phyloP scores from a whole-genome alignment of 306 rosid species.

The Sechiopsis laciniata region DNA sequence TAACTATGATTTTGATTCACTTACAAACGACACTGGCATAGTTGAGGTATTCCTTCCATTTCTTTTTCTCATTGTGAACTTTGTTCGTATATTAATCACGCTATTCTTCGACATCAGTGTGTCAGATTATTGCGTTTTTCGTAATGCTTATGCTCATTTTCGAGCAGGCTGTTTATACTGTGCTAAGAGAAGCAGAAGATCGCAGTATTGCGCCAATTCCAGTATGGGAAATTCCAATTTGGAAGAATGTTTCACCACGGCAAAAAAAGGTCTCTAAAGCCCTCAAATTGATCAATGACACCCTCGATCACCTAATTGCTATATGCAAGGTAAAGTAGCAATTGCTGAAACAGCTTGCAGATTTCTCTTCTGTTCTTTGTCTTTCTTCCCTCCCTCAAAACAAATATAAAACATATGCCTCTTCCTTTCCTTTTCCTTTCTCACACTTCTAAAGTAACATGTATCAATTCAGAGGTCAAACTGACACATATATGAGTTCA shows the following conservation, averaged over 20 bases:
- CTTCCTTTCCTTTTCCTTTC: background rate
- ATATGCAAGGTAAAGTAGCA: conserved; percentile 73
- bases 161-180: conserved; percentile 90
- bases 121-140: conserved; percentile 23
- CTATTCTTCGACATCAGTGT: conserved; percentile 15
- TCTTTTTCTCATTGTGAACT: conserved; percentile 11
- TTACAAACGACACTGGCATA: conserved; percentile 84
- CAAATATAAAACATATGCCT: background rate
- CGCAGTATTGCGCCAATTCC: conserved; percentile 89
- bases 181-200: conserved; percentile 93
- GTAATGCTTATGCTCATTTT: conserved; percentile 30
- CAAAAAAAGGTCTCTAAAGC: conserved; percentile 72
- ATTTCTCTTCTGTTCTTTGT: conserved; percentile 6
- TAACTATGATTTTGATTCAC: conserved; percentile 88
- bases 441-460: background rate
- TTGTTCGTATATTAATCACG: conserved; percentile 20
- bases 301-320: conserved; percentile 69
- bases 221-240: conserved; percentile 86
- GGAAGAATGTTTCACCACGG: conserved; percentile 95
- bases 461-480: background rate
- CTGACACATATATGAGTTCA: background rate
- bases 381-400: background rate
- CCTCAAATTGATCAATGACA: conserved; percentile 73
- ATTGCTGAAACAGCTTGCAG: conserved; percentile 18
- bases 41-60: conserved; percentile 63